A percentile compares a stretch with the other conserved stretches of the same genome.
These are phyloP conservation scores for Globisporangium paroecandrum DNA, from an alignment of 352 stramenopile genomes.

Conservation along the genomic window DNA sequence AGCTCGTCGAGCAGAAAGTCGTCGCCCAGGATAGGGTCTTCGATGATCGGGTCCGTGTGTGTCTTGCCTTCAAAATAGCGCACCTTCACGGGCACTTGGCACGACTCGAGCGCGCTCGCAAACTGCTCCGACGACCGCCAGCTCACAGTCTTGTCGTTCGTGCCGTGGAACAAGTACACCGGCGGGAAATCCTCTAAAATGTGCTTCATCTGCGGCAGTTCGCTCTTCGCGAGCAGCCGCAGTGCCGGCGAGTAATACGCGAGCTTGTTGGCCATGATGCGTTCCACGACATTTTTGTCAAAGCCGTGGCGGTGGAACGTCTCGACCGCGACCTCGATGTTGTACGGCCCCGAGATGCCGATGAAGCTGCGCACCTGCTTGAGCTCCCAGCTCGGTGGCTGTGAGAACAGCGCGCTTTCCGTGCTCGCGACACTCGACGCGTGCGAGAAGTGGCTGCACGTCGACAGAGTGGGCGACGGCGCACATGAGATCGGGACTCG, in stretches of 20 bases:
- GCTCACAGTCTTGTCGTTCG: slow-evolving; percentile 55
- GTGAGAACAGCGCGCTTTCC: slow-evolving; percentile 25
- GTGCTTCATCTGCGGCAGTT: slow-evolving; percentile 17
- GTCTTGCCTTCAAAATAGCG: slow-evolving; percentile 80
- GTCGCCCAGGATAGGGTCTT: slow-evolving; percentile 72
- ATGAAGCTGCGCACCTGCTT: slow-evolving; percentile 75
- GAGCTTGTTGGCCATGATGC: slow-evolving; percentile 78
- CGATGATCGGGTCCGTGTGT: slow-evolving; percentile 92
- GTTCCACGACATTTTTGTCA: slow-evolving; percentile 64
- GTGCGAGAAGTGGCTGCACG: slow-evolving; percentile 28
- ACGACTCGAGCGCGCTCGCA: slow-evolving; percentile 38
- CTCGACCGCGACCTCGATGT: slow-evolving; percentile 70
- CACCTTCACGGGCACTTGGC: slow-evolving; percentile 42
- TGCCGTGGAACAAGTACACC: slow-evolving; percentile 65
- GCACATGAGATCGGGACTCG: slow-evolving; percentile 17
- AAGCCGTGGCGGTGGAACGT: slow-evolving; percentile 86
- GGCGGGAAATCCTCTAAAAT: slow-evolving; percentile 48
- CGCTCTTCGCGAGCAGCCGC: slow-evolving; percentile 38
- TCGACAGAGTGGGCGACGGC: slow-evolving; percentile 22
- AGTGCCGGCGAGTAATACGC: slow-evolving; percentile 55
- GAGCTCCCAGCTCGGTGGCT: slow-evolving; percentile 56
- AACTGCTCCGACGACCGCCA: slow-evolving; percentile 59
- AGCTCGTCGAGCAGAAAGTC: slow-evolving; percentile 58
- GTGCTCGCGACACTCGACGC: slow-evolving; percentile 28
- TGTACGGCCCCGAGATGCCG: slow-evolving; percentile 86